Evolutionary conservation across 495 filamentous ascomycete genomes (phyloP), one percentile per base, ranked within the genome.

Genomic region (Schizothecium vesticola): DNA sequence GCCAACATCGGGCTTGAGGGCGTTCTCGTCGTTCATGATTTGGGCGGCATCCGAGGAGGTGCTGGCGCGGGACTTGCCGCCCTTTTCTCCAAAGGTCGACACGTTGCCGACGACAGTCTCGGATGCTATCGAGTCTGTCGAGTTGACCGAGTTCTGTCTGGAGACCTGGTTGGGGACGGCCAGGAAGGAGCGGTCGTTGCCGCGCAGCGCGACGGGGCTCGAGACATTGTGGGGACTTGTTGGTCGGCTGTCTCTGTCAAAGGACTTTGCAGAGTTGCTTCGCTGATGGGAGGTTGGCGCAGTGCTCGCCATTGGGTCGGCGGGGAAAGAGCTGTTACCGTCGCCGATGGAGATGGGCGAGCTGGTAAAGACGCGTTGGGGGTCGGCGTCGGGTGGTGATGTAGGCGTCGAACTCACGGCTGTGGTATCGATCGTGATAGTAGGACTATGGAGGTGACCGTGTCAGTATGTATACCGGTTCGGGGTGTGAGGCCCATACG

Each of bases 221-320:
- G 92, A 94, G 63, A 96, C 79, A 79, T 97, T 96, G 78, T 96
- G 93, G 0, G 93, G 91, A 57, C 93, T 96, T 0, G 90, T 92
- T n/a, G 93, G 93, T 64, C 92, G 83, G 74, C 89, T 91, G 66
- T 93, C 90, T 73, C 82, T 87, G 67, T 97, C 92, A 59, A 92
- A 92, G 4, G 91, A 92, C 63, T 81, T 82, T 0, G 85, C 66
- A n/a, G 74, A 69, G 66, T 75, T 64, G 29, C 67, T 75, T 61
- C 74, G 70, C 66, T 71, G 76, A 59, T 82, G 79, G 12, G 89
- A 86, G 57, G 74, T 77, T 60, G 80, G 74, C 72, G 80, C 82
- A 68, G 75, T 83, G 59, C 75, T 79, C 3, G 82, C 66, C 16
- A 84, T 71, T 3, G 82, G 75, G 19, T 80, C 81, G 9, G 76